phyloP scores from a whole-genome alignment of 441 rosid species.

The Populus hybrid region DNA sequence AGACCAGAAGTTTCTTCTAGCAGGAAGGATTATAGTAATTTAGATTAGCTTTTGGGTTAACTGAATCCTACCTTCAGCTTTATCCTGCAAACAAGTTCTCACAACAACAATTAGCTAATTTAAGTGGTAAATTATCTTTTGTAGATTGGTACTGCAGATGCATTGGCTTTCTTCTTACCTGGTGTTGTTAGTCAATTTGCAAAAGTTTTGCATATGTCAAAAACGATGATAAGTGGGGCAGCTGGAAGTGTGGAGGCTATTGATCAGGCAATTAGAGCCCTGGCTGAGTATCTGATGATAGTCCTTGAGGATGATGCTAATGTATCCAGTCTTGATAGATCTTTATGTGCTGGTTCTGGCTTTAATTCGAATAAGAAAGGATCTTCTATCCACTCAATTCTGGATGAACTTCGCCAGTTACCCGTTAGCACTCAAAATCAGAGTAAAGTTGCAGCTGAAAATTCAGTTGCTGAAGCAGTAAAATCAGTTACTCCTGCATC shows the following conservation, averaged over 20 bases:
- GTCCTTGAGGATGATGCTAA: slow-evolving; percentile 79
- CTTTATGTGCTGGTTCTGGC: slow-evolving; percentile 26
- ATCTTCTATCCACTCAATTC: slow-evolving; percentile 42
- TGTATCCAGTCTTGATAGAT: slow-evolving; percentile 35
- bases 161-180: slow-evolving; percentile 92
- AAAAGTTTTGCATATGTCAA: slow-evolving; percentile 75
- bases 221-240: slow-evolving; percentile 88
- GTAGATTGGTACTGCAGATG: slow-evolving; percentile 90
- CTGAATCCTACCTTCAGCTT: background rate
- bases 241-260: slow-evolving; percentile 84
- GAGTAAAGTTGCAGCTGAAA: slow-evolving; percentile 29
- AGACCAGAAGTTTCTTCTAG: background rate
- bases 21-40: background rate
- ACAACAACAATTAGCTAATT: slow-evolving; percentile 13
- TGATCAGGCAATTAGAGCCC: slow-evolving; percentile 80
- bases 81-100: slow-evolving; percentile 8
- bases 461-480: slow-evolving; percentile 30
- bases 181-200: slow-evolving; percentile 91
- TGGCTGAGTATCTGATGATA: slow-evolving; percentile 91
- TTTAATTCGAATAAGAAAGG: slow-evolving; percentile 32
- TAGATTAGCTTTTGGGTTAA: background rate
- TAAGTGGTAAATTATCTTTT: slow-evolving; percentile 15
- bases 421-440: slow-evolving; percentile 42
- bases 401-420: slow-evolving; percentile 67
- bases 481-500: slow-evolving; percentile 22